Evolutionary conservation across 2,329 filamentous ascomycete genomes (phyloP), one percentile per base, ranked within the genome.

Genomic region (Penicillium sp.): DNA sequence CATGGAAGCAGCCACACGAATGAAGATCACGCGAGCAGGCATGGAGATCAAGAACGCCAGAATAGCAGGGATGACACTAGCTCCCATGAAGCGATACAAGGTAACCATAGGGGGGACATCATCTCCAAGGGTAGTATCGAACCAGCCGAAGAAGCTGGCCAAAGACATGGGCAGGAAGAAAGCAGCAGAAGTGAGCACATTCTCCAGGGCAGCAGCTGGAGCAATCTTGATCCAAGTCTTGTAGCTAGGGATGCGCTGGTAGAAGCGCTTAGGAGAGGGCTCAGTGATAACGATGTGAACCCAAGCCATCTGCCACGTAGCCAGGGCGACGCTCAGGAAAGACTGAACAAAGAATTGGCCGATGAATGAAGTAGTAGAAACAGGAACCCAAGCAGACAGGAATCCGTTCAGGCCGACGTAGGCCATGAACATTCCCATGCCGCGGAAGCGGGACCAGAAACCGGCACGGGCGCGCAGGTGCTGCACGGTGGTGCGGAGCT

Each of bases 1-100:
- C 63, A 96, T 85, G 45, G 90, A 93, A 6, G 92, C 92, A 71
- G 96, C 91, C 34, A 96, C 86, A 58, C 93, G 90, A 61, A 88
- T 81, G 55, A 96, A 84, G 21, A 90, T 83, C 31, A 93, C 88
- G 55, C 84, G 82, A 38, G 90, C 84, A 16, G 93, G 92, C 53
- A 97, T 81, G 58, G 90, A 79, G 55, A 92, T 73, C 51, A 91
- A 74, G 41, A 88, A 73, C 52, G 83, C 77, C 49, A 86, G 69
- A 3, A 78, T 38, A 16, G 60, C 68, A 8, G 86, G 58, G 41
- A 78, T 66, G 31, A 82, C 58, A 52, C 80, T 56, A 24, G 60
- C 48, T 5, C 58, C 56, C 41, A 60, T 24, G 13, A 56, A 53
- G 16, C 57, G 57, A 48, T 39, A 58, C 40, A 87, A 67, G 13